Base-by-base conservation (phyloP, 257 asterid genomes). In the Przewalskia tangutica region DNA sequence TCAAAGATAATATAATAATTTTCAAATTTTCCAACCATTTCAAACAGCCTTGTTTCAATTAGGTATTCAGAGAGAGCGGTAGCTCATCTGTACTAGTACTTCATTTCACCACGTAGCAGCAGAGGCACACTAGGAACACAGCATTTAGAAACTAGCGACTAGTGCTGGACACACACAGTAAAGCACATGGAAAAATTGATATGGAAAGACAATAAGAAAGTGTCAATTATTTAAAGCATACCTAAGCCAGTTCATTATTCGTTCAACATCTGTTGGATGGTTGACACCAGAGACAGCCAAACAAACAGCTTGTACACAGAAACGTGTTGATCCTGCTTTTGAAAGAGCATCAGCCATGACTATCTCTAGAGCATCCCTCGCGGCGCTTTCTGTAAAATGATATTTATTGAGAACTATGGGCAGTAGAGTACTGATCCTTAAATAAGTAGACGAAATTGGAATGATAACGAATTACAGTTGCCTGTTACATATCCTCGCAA, bases 311-410 rank as follows among this genome's bases (percentile, higher is more conserved):
- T 87, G 91, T 44, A 92, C 97, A 77, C 90, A 83, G 77, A 91
- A 86, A 54, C 94, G 94, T 53, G 97, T 84, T 27, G 91, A 88
- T 77, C 87, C 89, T 64, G 97, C 89, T 86, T 85, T 89, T 65
- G 88, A 88, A 81, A 92, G 97, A 66, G 95, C 97, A 83, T 92
- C 92, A 14, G 94, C 95, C 97, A 93, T 93, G 32, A 91, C 95
- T 86, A 85, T 89, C 90, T 93, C 97, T 70, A 93, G 76, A 60
- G 93, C 90, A 85, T 91, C 92, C 82, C 92, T 90, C 60, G 97
- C 97, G n/a, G 92, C 93, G 55, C 89, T 83, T 93, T 93, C 97
- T 93, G 89, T 62, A 58, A 36, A 84, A 75, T n/a, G 32, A 20
- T 4, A 10, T 51, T 7, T 17, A 75, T 8, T 13, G 42, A 75